Conservation (phyloP, 768 basidiomycete species). For the Xerocomus potaroensis region DNA sequence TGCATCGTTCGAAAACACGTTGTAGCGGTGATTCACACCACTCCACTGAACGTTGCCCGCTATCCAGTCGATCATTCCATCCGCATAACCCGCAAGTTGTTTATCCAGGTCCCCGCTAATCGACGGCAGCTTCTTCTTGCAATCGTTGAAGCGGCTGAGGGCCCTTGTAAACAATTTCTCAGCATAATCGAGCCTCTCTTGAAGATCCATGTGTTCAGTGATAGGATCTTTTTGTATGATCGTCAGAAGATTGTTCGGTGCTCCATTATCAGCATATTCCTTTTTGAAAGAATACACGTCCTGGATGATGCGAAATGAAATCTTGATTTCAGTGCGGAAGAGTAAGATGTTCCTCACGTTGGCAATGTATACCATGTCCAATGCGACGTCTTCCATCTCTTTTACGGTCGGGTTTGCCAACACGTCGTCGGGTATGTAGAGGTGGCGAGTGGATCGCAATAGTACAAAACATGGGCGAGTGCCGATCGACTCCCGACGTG, state of each 20-base stretch:
- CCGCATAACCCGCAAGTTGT: conserved; percentile 18
- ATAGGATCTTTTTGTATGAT: conserved; percentile 24
- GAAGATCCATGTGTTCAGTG: conserved; percentile 22
- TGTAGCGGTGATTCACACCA: conserved; percentile 24
- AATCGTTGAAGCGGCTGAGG: conserved; percentile 20
- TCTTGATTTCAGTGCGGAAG: background rate
- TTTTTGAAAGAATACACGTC: conserved; percentile 31
- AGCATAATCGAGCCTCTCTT: conserved; percentile 20
- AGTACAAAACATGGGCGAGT: conserved; percentile 27
- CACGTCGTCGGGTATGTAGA: conserved; percentile 23
- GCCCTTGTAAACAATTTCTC: conserved; percentile 18
- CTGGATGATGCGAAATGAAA: conserved; percentile 1
- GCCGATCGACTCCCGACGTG: conserved; percentile 27
- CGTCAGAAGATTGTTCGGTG: conserved; percentile 26
- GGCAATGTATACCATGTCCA: conserved; percentile 27
- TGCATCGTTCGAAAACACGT: conserved; percentile 14
- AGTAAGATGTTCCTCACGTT: conserved; percentile 13
- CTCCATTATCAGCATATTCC: conserved; percentile 26
- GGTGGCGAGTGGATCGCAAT: conserved; percentile 26
- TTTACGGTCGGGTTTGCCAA: conserved; percentile 18
- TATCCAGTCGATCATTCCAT: conserved; percentile 27
- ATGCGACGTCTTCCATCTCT: conserved; percentile 25
- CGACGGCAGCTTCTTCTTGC: conserved; percentile 18
- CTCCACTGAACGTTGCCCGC: conserved; percentile 29
- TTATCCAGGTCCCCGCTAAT: conserved; percentile 14